Conservation (phyloP, 1,284 basidiomycete species). For the Fistulina hepatica region DNA sequence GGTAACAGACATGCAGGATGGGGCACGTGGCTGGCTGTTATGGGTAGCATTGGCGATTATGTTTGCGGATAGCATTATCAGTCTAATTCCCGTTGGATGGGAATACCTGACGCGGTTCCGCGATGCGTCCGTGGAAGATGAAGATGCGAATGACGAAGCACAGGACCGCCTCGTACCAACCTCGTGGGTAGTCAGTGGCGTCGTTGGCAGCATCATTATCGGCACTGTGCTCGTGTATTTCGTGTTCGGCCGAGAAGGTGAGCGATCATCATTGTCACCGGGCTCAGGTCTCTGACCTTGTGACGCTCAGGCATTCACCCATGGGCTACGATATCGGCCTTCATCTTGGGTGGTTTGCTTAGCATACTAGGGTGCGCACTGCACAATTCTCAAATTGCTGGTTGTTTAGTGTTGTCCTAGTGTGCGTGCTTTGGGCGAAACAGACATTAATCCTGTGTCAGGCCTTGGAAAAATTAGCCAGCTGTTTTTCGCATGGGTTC, state of each 20-base stretch:
- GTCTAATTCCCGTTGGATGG: constrained; percentile 61
- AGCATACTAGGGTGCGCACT: constrained; percentile 72
- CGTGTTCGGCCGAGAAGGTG: constrained; percentile 82
- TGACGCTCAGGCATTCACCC: constrained; percentile 85
- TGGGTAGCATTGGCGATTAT: constrained; percentile 95
- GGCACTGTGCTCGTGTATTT: constrained; percentile 78
- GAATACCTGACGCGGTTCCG: constrained; percentile 35
- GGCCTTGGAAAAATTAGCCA: constrained; percentile 94
- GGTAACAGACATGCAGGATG: constrained; percentile 20
- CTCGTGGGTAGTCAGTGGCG: constrained; percentile 67
- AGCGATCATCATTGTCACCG: constrained; percentile 60
- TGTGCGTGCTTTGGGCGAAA: constrained; percentile 86
- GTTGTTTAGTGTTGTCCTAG: constrained; percentile 27
- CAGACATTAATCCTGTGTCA: constrained; percentile 88
- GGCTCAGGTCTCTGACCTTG: constrained; percentile 81
- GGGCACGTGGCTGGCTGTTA: constrained; percentile 87
- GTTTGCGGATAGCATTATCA: constrained; percentile 83
- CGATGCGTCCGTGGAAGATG: constrained; percentile 18
- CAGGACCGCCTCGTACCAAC: constrained; percentile 73
- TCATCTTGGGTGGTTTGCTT: constrained; percentile 72
- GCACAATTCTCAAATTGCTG: constrained; percentile 4
- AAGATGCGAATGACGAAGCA: constrained; percentile 68
- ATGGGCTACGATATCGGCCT: constrained; percentile 86
- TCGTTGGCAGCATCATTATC: constrained; percentile 48
- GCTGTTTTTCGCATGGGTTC: constrained; percentile 86